phyloP scores from a whole-genome alignment of 768 basidiomycete species.

The Lactarius deliciosus region DNA sequence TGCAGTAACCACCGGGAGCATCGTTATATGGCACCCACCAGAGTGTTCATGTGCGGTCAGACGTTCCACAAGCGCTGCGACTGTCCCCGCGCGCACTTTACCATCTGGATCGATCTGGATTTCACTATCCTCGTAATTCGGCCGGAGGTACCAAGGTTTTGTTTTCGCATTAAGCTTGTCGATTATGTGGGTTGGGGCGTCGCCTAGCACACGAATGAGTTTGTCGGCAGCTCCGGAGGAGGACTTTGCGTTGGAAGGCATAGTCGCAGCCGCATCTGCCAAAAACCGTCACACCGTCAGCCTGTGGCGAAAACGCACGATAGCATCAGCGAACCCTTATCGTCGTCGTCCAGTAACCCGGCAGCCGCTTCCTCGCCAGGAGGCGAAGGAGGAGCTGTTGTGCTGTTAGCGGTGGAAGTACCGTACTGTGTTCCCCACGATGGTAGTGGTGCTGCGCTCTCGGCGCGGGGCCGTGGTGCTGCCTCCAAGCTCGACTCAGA shows the following conservation, averaged over 20 bases:
- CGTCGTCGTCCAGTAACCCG: conserved; percentile 31
- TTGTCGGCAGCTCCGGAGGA: conserved; percentile 46
- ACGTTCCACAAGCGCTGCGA: conserved; percentile 82
- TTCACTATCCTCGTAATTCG: conserved; percentile 75
- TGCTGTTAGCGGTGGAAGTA: not conserved
- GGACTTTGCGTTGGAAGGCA: conserved; percentile 31
- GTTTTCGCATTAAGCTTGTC: conserved; percentile 42
- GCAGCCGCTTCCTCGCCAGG: conserved; percentile 22
- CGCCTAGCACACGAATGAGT: conserved; percentile 68
- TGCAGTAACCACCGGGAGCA: conserved; percentile 1
- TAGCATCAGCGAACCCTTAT: conserved; percentile 16
- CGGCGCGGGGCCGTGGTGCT: conserved; percentile 17
- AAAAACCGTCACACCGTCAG: not conserved
- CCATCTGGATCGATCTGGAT: conserved; percentile 86
- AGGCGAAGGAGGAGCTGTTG: conserved; percentile 9
- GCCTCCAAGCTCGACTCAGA: conserved; percentile 35
- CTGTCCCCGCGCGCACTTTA: conserved; percentile 81
- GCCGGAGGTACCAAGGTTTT: conserved; percentile 82
- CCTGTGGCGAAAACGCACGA: not conserved
- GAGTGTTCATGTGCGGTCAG: conserved; percentile 88
- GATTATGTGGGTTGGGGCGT: conserved; percentile 45
- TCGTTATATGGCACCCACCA: conserved; percentile 52
- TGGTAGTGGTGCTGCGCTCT: conserved; percentile 18
- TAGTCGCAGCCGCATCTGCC: conserved; percentile 3
- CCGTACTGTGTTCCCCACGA: conserved; percentile 25